phyloP scores from a whole-genome alignment of 1,139 yeast genomes.

The Saccharomyces hybrid region DNA sequence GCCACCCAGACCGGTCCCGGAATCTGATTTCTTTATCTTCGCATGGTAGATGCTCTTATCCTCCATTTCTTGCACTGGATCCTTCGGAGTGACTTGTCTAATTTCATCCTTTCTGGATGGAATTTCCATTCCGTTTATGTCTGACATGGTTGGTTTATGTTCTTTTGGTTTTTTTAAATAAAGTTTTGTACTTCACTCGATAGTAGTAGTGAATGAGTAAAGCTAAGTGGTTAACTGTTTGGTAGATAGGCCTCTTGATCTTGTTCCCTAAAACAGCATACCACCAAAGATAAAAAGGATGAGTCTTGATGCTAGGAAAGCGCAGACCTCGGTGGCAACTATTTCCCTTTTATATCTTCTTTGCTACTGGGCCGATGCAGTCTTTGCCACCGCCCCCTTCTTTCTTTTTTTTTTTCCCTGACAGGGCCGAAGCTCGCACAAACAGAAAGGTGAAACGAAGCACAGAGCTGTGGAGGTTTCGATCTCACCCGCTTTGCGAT shows the following conservation, averaged over 20 bases:
- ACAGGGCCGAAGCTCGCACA: constrained; percentile 1
- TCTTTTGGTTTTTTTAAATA: neutral
- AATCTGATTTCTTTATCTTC: neutral
- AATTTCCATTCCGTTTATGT: neutral
- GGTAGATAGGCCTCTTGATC: neutral
- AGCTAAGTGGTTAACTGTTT: neutral
- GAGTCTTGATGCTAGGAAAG: neutral
- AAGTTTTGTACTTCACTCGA: neutral
- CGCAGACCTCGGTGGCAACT: neutral
- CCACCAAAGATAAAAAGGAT: neutral
- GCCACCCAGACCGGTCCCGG: neutral
- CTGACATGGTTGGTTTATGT: neutral
- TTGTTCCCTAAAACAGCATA: neutral
- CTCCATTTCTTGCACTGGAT: neutral
- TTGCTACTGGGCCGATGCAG: constrained; percentile 1
- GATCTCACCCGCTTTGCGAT: constrained; percentile 1
- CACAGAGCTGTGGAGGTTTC: neutral
- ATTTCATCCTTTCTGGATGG: neutral
- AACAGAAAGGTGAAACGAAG: constrained; percentile 1
- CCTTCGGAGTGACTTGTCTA: neutral
- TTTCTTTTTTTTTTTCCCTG: constrained; percentile 1
- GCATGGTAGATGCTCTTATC: neutral
- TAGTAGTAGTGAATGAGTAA: neutral
- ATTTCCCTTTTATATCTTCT: neutral
- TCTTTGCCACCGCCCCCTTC: constrained; percentile 2